These are phyloP conservation scores for Xylaria sp. DNA, from an alignment of 2,329 filamentous ascomycete genomes.

Conservation along the genomic window DNA sequence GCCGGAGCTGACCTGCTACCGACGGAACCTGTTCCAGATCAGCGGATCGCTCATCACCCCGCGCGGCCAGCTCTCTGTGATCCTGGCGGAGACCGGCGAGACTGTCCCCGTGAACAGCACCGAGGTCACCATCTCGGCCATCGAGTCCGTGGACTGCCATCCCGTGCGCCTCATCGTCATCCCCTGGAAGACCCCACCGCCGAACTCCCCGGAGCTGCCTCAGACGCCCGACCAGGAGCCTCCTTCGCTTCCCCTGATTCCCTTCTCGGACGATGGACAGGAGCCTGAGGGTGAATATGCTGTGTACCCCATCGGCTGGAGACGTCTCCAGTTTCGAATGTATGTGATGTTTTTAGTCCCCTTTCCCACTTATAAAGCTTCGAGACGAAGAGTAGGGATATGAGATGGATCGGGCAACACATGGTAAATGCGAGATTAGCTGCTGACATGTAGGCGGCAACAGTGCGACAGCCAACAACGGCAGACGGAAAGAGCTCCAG, in stretches of 20 bases:
- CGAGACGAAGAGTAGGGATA: background rate
- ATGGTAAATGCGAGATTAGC: background rate
- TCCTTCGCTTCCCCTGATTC: slow-evolving; percentile 68
- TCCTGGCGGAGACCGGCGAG: slow-evolving; percentile 73
- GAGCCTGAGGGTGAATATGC: slow-evolving; percentile 72
- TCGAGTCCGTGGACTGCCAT: slow-evolving; percentile 90
- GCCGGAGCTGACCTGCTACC: slow-evolving; percentile 90
- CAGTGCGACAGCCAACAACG: slow-evolving; percentile 92
- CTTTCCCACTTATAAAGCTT: background rate
- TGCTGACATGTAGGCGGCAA: slow-evolving; percentile 5
- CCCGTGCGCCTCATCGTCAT: slow-evolving; percentile 91
- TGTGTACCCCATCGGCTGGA: slow-evolving; percentile 91
- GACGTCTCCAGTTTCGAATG: slow-evolving; percentile 85
- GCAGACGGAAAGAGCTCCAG: slow-evolving; percentile 86
- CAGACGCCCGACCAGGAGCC: slow-evolving; percentile 77
- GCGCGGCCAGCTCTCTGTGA: slow-evolving; percentile 68
- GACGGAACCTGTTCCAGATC: slow-evolving; percentile 92
- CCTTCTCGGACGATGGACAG: slow-evolving; percentile 55
- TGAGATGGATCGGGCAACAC: background rate
- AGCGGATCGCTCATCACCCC: slow-evolving; percentile 83
- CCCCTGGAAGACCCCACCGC: slow-evolving; percentile 92
- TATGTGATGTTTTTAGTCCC: slow-evolving; percentile 36
- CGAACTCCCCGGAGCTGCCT: slow-evolving; percentile 63
- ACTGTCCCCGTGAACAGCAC: slow-evolving; percentile 75
- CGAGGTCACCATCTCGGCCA: slow-evolving; percentile 85